Base-by-base conservation (phyloP, 2,329 filamentous ascomycete species). In the Neocucurbitaria cava region DNA sequence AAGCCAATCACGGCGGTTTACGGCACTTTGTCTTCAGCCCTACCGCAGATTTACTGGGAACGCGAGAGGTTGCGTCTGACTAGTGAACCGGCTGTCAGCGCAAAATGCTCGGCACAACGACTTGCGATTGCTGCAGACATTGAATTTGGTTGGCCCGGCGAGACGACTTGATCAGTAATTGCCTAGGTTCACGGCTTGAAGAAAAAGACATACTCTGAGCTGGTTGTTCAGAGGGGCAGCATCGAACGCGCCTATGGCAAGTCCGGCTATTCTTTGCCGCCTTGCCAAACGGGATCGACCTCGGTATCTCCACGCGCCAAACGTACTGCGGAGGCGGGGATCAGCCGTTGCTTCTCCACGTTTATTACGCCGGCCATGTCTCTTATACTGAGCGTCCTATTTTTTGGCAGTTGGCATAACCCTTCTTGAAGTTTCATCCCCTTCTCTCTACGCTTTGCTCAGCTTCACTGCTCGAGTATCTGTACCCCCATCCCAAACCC, bases 291-390 rank as follows among this genome's bases (percentile, higher is more conserved):
- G 38, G 40, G 52, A 47, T 55, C 49, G 46, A 70, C 67, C 67
- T 70, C 66, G 67, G 67, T 56, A 65, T 62, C 56, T 60, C 58
- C 58, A 62, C 49, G 31, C 51, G 54, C 54, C 36, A 52, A 42
- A 39, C 50, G 26, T 53, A 23, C 41, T 58, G 59, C 49, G 60
- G 59, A 58, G 54, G 61, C 54, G 62, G 61, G 54, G 58, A 66
- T 50, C 42, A 49, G 48, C 45, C 39, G 39, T 56, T 33, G 40
- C 49, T 41, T n/a, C 46, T 45, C 40, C 38, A 49, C 33, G 54
- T 57, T 62, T 64, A 63, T 56, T 48, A 57, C 54, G 51, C 42
- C 38, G 40, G 26, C 44, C 24, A 35, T 45, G 49, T 46, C 52
- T 42, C 48, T 47, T 33, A 44, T 31, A 18, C 38, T 20, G 28